These are phyloP conservation scores for Alternaria rosae DNA, from an alignment of 2,329 filamentous ascomycete genomes.

Conservation along the genomic window DNA sequence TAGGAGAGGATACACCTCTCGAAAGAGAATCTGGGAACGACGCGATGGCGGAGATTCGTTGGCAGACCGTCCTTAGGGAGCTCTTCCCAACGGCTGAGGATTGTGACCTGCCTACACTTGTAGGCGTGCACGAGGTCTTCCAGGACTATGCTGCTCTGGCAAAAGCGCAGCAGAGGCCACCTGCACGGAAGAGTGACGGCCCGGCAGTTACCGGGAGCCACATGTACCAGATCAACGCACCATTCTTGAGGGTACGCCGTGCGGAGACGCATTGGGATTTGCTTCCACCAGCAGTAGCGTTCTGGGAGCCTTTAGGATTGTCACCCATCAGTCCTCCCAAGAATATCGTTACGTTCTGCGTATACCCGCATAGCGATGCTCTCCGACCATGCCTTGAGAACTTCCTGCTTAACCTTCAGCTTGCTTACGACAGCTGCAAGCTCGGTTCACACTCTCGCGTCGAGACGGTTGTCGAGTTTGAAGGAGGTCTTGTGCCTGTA, in stretches of 20 bases:
- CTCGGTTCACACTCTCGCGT: constrained; percentile 68
- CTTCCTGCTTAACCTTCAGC: constrained; percentile 73
- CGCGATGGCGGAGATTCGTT: constrained; percentile 33
- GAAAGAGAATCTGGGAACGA: not conserved
- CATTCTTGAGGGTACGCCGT: constrained; percentile 75
- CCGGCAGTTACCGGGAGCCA: constrained; percentile 38
- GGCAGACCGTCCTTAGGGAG: constrained; percentile 32
- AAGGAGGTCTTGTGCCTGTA: constrained; percentile 45
- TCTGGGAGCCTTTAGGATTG: constrained; percentile 83
- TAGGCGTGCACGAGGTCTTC: constrained; percentile 58
- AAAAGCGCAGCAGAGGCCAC: constrained; percentile 46
- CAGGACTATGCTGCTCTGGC: constrained; percentile 39
- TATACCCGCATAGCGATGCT: constrained; percentile 72
- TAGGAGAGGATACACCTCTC: constrained; percentile 27
- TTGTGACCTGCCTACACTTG: constrained; percentile 42
- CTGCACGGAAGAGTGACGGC: constrained; percentile 43
- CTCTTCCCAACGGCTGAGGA: constrained; percentile 43
- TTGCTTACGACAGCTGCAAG: constrained; percentile 76
- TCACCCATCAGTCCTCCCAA: constrained; percentile 75
- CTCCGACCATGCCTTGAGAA: constrained; percentile 66
- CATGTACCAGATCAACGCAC: constrained; percentile 63
- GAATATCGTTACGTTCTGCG: constrained; percentile 72
- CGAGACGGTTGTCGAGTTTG: constrained; percentile 48
- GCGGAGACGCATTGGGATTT: constrained; percentile 75
- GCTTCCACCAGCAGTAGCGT: constrained; percentile 75